Evolutionary conservation across 805 yeast genomes (phyloP).

Genomic region (Myxozyma kluyveri): DNA sequence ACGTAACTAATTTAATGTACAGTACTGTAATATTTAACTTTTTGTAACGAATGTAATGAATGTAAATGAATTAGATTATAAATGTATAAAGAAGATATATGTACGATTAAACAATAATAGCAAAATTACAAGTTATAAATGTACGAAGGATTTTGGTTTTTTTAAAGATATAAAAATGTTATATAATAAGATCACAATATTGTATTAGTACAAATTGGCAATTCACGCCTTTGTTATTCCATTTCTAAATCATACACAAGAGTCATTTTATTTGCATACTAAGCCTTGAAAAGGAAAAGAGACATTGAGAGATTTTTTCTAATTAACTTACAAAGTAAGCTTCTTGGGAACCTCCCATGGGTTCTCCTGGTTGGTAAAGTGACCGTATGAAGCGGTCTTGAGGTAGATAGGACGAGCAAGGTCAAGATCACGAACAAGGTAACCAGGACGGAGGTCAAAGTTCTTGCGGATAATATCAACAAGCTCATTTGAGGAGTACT

Average conservation of each 20-base stretch:
- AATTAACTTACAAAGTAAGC: conserved; percentile 39
- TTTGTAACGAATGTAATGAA: conserved; percentile 1
- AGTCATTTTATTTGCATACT: no score
- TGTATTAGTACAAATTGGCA: no score
- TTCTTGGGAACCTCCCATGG: conserved; percentile 94
- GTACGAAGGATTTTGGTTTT: no score
- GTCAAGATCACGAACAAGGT: conserved; percentile 91
- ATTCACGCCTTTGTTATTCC: no score
- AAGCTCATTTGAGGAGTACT: conserved; percentile 82
- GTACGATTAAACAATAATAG: no score
- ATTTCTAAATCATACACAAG: not conserved
- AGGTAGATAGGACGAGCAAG: conserved; percentile 98
- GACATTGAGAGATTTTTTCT: no score
- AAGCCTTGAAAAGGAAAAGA: no score
- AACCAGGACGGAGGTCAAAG: conserved; percentile 99
- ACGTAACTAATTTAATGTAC: not conserved
- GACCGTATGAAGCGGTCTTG: conserved; percentile 99
- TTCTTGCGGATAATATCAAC: conserved; percentile 88
- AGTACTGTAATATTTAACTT: not conserved
- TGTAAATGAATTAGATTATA: no score
- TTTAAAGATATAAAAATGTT: no score
- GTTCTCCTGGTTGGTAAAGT: conserved; percentile 98
- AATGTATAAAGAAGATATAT: no score
- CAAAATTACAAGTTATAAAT: no score
- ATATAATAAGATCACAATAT: no score